A percentile compares a stretch with the other conserved stretches of the same genome.
phyloP scores from a whole-genome alignment of 1,284 basidiomycete species.

The Afroboletus lepidellus region DNA sequence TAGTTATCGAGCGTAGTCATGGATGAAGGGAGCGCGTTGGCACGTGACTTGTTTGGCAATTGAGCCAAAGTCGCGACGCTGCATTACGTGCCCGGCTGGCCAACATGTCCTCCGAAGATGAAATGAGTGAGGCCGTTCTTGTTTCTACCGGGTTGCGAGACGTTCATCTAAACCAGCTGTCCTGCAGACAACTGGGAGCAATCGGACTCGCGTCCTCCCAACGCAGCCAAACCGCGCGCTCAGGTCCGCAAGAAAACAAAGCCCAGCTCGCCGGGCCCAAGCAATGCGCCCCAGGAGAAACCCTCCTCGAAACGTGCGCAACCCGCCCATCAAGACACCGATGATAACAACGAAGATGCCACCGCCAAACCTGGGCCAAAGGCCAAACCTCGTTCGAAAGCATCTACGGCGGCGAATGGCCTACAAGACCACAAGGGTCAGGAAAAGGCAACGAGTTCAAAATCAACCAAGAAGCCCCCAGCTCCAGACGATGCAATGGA shows the following conservation, averaged over 20 bases:
- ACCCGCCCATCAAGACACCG: neutral
- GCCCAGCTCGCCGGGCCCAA: slow-evolving; percentile 16
- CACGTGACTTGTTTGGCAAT: slow-evolving; percentile 17
- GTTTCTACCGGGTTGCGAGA: slow-evolving; percentile 4
- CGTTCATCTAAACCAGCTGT: slow-evolving; percentile 27
- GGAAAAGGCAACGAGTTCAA: slow-evolving; percentile 17
- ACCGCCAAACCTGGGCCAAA: slow-evolving; percentile 15
- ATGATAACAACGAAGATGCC: neutral
- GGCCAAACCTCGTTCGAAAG: slow-evolving; percentile 20
- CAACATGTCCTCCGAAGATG: slow-evolving; percentile 34
- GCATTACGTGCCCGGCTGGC: neutral
- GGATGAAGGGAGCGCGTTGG: neutral
- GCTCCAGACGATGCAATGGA: slow-evolving; percentile 20
- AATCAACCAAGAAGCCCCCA: slow-evolving; percentile 6
- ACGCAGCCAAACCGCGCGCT: slow-evolving; percentile 13
- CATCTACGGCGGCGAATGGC: slow-evolving; percentile 3
- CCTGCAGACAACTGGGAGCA: slow-evolving; percentile 25
- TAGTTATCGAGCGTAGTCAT: slow-evolving; percentile 38
- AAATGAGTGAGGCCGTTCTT: slow-evolving; percentile 28
- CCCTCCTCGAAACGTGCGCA: slow-evolving; percentile 16
- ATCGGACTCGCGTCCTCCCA: slow-evolving; percentile 4
- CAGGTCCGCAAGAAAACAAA: slow-evolving; percentile 22
- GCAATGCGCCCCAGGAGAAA: slow-evolving; percentile 17
- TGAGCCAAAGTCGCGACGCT: neutral
- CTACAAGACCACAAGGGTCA: slow-evolving; percentile 15